Percentiles rank a stretch among this genome's conserved stretches.
Evolutionary conservation across 257 asterid species (phyloP).

Genomic region (Craterostigma plantagineum): DNA sequence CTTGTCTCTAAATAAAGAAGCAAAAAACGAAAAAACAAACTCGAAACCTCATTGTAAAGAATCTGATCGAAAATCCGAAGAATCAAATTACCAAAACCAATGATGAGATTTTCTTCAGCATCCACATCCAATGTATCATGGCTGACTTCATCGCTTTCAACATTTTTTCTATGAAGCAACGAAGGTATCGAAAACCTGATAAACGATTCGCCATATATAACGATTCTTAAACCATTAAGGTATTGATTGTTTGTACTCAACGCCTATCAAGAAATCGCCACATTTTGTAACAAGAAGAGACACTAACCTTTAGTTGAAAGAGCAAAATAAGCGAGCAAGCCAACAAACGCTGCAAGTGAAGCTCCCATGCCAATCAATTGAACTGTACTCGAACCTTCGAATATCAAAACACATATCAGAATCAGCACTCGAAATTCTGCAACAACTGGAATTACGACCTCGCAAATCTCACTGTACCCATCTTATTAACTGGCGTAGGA

Average conservation of each 20-base stretch:
- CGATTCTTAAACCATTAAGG: too few relatives aligned
- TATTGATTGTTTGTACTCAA: too few relatives aligned
- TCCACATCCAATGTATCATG: too few relatives aligned
- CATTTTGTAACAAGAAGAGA: not conserved
- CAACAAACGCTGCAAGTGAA: slow-evolving; percentile 40
- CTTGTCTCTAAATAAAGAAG: slow-evolving; percentile 17
- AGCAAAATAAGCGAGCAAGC: slow-evolving; percentile 33
- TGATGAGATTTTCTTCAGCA: too few relatives aligned
- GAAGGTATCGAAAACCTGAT: too few relatives aligned
- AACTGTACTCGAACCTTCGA: slow-evolving; percentile 30
- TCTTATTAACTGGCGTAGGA: slow-evolving; percentile 14
- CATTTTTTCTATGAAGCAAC: too few relatives aligned
- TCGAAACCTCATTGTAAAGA: too few relatives aligned
- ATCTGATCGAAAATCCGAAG: too few relatives aligned
- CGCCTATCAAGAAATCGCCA: not conserved
- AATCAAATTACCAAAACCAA: too few relatives aligned
- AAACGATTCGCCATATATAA: too few relatives aligned
- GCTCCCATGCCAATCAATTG: slow-evolving; percentile 41
- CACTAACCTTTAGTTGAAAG: slow-evolving; percentile 33
- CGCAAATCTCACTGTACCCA: slow-evolving; percentile 12
- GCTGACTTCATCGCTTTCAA: too few relatives aligned
- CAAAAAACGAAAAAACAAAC: too few relatives aligned
- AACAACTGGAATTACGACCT: not conserved
- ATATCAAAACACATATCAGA: slow-evolving; percentile 8
- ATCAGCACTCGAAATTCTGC: not conserved